phyloP scores from a whole-genome alignment of 257 asterid species.

The Cruciata laevipes region DNA sequence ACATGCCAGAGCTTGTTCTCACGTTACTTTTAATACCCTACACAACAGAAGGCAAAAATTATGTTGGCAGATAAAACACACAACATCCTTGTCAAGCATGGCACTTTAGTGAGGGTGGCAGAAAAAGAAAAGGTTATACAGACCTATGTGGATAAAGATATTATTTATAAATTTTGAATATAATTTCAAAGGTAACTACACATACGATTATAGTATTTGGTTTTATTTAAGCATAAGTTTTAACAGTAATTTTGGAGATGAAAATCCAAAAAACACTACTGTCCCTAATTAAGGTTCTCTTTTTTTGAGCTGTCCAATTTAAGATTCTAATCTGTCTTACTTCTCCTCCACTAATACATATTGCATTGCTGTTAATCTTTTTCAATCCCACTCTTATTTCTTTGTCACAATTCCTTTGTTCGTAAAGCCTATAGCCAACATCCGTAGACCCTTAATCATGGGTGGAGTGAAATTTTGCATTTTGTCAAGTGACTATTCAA shows the following conservation, averaged over 20 bases:
- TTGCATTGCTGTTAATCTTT: not conserved
- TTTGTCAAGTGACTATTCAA: no score
- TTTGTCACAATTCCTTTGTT: not conserved
- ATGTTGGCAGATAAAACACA: not conserved
- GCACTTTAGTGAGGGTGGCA: not conserved
- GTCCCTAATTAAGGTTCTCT: not conserved
- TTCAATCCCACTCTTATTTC: not conserved
- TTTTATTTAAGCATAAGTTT: not conserved
- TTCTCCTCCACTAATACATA: not conserved
- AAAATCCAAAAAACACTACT: not conserved
- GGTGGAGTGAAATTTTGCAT: no score
- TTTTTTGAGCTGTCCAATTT: not conserved
- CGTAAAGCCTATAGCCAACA: not conserved
- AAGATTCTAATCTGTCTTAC: not conserved
- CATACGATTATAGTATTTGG: not conserved
- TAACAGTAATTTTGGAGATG: not conserved
- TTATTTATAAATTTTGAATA: no score
- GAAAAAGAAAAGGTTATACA: not conserved
- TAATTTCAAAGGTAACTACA: not conserved
- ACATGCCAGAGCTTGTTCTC: slow-evolving; percentile 88
- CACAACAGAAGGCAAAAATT: slow-evolving; percentile 10
- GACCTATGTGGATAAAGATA: not conserved
- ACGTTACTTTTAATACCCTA: slow-evolving; percentile 70
- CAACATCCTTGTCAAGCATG: not conserved
- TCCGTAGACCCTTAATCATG: not conserved